Evolutionary conservation across 1,139 yeast species (phyloP).

Genomic region (Dujonia santamariae): DNA sequence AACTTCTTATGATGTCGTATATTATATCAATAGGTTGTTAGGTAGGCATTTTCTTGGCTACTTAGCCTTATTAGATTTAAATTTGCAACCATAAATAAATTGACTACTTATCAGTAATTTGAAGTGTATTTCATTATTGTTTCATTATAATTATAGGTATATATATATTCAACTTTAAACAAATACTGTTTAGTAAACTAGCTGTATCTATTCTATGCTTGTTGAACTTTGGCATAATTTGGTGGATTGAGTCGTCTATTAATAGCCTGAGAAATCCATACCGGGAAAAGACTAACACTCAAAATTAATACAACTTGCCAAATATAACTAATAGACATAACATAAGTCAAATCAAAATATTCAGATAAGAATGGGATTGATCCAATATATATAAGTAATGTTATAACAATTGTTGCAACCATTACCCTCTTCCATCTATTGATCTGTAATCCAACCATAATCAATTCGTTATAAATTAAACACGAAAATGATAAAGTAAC

Average conservation of each 20-base stretch:
- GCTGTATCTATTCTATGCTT: slow-evolving; percentile 21
- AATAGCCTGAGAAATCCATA: slow-evolving; percentile 78
- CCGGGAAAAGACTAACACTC: slow-evolving; percentile 76
- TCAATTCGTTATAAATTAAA: slow-evolving; percentile 76
- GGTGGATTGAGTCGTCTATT: slow-evolving; percentile 85
- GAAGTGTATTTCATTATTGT: neutral
- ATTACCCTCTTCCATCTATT: slow-evolving; percentile 85
- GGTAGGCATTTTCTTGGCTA: too few relatives aligned
- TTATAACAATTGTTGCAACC: slow-evolving; percentile 69
- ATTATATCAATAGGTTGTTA: too few relatives aligned
- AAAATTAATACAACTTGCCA: slow-evolving; percentile 72
- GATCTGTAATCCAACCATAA: slow-evolving; percentile 91
- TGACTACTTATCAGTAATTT: too few relatives aligned
- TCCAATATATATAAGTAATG: slow-evolving; percentile 63
- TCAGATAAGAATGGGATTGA: slow-evolving; percentile 83
- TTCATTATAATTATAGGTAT: neutral
- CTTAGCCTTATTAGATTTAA: too few relatives aligned
- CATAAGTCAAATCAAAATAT: slow-evolving; percentile 72
- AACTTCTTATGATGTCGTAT: too few relatives aligned
- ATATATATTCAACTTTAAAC: neutral
- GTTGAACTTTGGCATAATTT: slow-evolving; percentile 96
- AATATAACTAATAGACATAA: slow-evolving; percentile 54
- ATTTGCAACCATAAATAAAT: too few relatives aligned
- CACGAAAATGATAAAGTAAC: slow-evolving; percentile 84
- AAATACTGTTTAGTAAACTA: neutral